Conservation (phyloP, 495 filamentous ascomycete species). For the Darksidea phi region DNA sequence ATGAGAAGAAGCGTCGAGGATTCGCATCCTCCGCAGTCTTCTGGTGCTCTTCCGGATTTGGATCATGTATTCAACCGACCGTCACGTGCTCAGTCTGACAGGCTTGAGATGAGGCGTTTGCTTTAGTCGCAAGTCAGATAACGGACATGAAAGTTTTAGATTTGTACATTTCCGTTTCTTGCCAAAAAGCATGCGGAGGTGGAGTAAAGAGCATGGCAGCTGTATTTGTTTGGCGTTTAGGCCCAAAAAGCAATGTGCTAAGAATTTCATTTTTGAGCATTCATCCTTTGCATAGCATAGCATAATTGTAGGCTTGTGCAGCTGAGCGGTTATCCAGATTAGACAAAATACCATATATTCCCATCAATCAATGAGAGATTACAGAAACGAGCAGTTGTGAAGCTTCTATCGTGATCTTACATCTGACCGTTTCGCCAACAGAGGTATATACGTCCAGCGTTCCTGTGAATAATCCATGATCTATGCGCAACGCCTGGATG, state of each 20-base stretch:
- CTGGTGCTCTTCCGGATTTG: constrained; percentile 16
- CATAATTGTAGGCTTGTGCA: too few species aligned
- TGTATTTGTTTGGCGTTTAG: constrained; percentile 3
- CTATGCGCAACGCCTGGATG: too few species aligned
- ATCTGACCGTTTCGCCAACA: too few species aligned
- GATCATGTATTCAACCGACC: constrained; percentile 15
- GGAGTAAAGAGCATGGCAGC: background rate
- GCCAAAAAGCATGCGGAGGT: constrained; percentile 13
- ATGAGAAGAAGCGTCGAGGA: constrained; percentile 35
- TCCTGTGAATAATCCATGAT: too few species aligned
- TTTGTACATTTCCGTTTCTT: constrained; percentile 3
- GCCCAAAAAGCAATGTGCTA: constrained; percentile 15
- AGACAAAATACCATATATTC: too few species aligned
- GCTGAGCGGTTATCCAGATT: too few species aligned
- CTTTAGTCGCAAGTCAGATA: constrained; percentile 1
- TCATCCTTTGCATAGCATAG: background rate
- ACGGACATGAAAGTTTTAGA: constrained; percentile 2
- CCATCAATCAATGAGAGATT: too few species aligned
- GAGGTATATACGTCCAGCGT: too few species aligned
- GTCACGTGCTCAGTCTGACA: constrained; percentile 36
- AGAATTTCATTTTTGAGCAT: background rate
- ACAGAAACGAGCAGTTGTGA: too few species aligned
- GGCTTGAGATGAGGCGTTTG: constrained; percentile 40
- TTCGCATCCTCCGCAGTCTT: constrained; percentile 1
- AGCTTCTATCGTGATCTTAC: too few species aligned